Evolutionary conservation across 1,284 basidiomycete genomes (phyloP).

Genomic region (Ustilago shanxiensis): DNA sequence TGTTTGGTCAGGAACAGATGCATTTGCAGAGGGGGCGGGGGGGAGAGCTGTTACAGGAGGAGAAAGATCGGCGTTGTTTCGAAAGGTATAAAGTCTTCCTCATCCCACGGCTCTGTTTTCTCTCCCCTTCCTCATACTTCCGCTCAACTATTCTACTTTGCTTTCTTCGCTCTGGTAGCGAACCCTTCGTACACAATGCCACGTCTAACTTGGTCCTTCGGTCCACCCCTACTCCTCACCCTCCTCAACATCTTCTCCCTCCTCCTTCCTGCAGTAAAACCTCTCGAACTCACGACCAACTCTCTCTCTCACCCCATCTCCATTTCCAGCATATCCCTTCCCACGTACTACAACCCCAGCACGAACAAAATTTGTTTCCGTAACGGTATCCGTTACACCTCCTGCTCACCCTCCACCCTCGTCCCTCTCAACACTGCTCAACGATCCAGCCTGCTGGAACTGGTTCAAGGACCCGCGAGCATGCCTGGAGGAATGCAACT

Average conservation of each 20-base stretch:
- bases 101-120: neutral
- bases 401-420: neutral
- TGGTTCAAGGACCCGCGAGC: neutral
- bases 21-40: too few species aligned
- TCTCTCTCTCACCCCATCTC: neutral
- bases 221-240: slow-evolving; percentile 1
- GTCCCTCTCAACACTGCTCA: slow-evolving; percentile 4
- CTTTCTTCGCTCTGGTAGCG: slow-evolving; percentile 28
- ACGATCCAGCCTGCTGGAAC: neutral
- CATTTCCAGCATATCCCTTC: neutral
- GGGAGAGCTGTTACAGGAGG: too few species aligned
- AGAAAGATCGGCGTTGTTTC: too few species aligned
- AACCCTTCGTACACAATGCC: neutral
- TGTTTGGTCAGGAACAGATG: too few species aligned
- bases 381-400: slow-evolving; percentile 17
- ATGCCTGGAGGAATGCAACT: neutral
- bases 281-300: neutral
- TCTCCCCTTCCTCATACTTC: neutral
- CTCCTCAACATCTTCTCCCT: neutral
- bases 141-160: neutral
- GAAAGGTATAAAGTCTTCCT: neutral
- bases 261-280: neutral
- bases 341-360: slow-evolving; percentile 14
- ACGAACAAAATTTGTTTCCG: slow-evolving; percentile 27
- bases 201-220: neutral